Percentiles rank a stretch among this genome's conserved stretches.
These are phyloP conservation scores for Arthrobotrys sphaeroides DNA, from an alignment of 2,329 filamentous ascomycete species.

Conservation along the genomic window DNA sequence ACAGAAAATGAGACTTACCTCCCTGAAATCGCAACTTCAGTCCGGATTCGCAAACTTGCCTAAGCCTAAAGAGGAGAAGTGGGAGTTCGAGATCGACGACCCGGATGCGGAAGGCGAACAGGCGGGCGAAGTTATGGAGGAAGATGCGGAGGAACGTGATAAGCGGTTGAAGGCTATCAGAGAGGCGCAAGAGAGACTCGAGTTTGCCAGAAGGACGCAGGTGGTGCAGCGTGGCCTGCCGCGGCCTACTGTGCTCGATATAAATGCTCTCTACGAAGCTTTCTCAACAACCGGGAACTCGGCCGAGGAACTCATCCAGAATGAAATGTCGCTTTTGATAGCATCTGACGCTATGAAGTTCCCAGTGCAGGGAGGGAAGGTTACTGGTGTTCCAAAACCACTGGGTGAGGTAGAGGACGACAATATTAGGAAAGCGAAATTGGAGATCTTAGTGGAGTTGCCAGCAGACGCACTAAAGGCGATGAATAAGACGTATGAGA, in stretches of 20 bases:
- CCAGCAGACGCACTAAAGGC: constrained; percentile 66
- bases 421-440: constrained; percentile 76
- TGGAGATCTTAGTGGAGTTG: constrained; percentile 77
- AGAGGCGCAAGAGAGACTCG: constrained; percentile 74
- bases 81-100: constrained; percentile 77
- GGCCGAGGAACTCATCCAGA: constrained; percentile 69
- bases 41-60: constrained; percentile 82
- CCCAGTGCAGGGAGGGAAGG: constrained; percentile 73
- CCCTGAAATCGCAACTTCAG: constrained; percentile 74
- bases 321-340: constrained; percentile 80
- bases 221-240: constrained; percentile 89
- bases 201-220: constrained; percentile 84
- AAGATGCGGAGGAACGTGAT: constrained; percentile 79
- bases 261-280: constrained; percentile 72
- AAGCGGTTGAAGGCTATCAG: constrained; percentile 70
- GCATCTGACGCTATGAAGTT: constrained; percentile 81
- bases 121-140: constrained; percentile 59
- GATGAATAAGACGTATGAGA: constrained; percentile 66
- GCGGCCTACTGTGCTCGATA: constrained; percentile 76
- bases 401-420: constrained; percentile 75
- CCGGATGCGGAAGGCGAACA: constrained; percentile 59
- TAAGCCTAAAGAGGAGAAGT: constrained; percentile 91
- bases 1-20: constrained; percentile 74
- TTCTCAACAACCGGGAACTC: constrained; percentile 71
- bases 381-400: constrained; percentile 70